A percentile compares a stretch with the other conserved stretches of the same genome.
Conservation (phyloP, 805 yeast genomes). For the Suhomyces kilbournensis region DNA sequence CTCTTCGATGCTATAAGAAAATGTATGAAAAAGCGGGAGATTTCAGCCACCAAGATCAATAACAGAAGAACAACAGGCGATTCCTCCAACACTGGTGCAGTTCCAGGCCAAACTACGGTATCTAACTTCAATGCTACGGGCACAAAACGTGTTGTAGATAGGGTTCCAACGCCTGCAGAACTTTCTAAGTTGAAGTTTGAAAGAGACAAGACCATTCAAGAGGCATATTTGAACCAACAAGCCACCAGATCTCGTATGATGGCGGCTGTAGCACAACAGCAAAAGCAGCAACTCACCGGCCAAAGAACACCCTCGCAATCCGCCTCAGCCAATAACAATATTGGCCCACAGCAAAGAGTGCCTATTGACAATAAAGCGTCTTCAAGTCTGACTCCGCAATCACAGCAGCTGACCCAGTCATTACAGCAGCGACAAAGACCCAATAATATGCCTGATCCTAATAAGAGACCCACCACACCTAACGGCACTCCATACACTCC, state of each 20-base stretch:
- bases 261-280: slow-evolving; percentile 41
- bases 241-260: slow-evolving; percentile 41
- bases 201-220: slow-evolving; percentile 81
- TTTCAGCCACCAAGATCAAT: slow-evolving; percentile 38
- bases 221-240: slow-evolving; percentile 55
- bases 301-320: slow-evolving; percentile 14
- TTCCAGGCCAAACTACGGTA: background rate
- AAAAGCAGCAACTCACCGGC: slow-evolving; percentile 9
- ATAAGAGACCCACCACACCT: slow-evolving; percentile 44
- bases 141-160: slow-evolving; percentile 40
- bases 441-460: slow-evolving; percentile 6
- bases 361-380: background rate
- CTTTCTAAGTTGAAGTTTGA: slow-evolving; percentile 79
- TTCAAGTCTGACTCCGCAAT: background rate
- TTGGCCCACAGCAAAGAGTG: slow-evolving; percentile 8
- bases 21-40: slow-evolving; percentile 84
- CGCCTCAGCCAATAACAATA: background rate
- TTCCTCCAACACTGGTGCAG: slow-evolving; percentile 2
- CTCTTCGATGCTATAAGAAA: slow-evolving; percentile 95
- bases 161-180: slow-evolving; percentile 72
- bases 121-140: background rate
- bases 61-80: slow-evolving; percentile 7
- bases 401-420: background rate
- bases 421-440: background rate
- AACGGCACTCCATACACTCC: slow-evolving; percentile 57